phyloP scores from a whole-genome alignment of 2,329 filamentous ascomycete species.

The Aspergillus novofumigatus region DNA sequence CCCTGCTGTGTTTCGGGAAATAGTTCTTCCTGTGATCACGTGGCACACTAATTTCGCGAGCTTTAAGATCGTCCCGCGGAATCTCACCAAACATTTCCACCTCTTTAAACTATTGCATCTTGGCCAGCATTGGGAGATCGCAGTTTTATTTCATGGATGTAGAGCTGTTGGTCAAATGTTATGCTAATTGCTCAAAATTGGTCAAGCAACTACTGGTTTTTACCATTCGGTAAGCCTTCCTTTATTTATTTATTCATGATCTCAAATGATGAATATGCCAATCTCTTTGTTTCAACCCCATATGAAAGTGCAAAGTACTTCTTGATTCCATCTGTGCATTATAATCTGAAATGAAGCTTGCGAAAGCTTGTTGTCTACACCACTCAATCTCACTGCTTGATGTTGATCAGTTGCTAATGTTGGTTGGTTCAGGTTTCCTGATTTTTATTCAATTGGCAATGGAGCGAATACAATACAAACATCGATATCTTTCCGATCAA shows the following conservation, averaged over 20 bases:
- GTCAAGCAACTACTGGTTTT: not conserved
- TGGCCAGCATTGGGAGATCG: not conserved
- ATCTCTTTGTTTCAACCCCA: slow-evolving; percentile 39
- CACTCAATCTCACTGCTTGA: not conserved
- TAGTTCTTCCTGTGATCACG: slow-evolving; percentile 18
- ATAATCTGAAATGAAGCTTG: slow-evolving; percentile 17
- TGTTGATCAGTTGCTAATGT: not conserved
- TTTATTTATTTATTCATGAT: not conserved
- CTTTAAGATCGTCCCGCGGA: slow-evolving; percentile 17
- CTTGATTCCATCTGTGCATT: slow-evolving; percentile 30
- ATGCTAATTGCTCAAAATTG: not conserved
- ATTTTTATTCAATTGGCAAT: not conserved
- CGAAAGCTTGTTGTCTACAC: not conserved
- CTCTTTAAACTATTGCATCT: not conserved
- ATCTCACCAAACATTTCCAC: slow-evolving; percentile 5
- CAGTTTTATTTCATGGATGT: not conserved
- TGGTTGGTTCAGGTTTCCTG: not conserved
- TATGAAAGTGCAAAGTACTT: slow-evolving; percentile 29
- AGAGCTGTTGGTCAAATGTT: not conserved
- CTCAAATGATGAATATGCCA: slow-evolving; percentile 33
- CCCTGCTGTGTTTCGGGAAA: slow-evolving; percentile 3
- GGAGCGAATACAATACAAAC: not conserved
- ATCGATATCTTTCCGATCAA: not conserved
- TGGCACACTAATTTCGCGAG: slow-evolving; percentile 16
- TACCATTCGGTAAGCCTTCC: slow-evolving; percentile 7